Conservation (phyloP, 2,329 filamentous ascomycete species). For the Neofusicoccum parvum region DNA sequence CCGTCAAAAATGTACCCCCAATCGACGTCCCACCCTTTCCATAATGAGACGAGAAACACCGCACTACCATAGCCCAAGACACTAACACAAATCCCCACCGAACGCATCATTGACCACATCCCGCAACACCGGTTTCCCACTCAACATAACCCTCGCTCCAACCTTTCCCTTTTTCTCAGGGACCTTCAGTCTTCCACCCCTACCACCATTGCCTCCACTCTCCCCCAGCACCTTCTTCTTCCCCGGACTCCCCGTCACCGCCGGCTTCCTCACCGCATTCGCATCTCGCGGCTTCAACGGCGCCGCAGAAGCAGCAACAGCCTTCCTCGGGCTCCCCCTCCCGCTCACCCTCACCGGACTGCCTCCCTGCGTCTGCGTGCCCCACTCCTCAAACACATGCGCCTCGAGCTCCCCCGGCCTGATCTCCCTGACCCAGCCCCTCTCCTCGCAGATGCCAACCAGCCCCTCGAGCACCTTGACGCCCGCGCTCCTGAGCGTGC, state of each 20-base stretch:
- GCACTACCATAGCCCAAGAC: no score
- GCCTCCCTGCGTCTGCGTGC: conserved; percentile 23
- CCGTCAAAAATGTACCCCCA: no score
- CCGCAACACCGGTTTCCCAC: conserved; percentile 68
- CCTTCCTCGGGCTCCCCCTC: conserved; percentile 35
- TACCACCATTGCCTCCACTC: conserved; percentile 22
- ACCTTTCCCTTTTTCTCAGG: conserved; percentile 64
- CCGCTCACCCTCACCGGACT: not conserved
- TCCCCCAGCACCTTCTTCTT: conserved; percentile 25
- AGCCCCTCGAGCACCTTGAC: conserved; percentile 78
- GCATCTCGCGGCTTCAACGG: not conserved
- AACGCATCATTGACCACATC: conserved; percentile 73
- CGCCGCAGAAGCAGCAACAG: conserved; percentile 26
- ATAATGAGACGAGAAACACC: no score
- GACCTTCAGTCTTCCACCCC: conserved; percentile 40
- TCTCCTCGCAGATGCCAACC: conserved; percentile 73
- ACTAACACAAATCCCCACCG: not conserved
- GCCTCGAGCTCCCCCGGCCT: conserved; percentile 63
- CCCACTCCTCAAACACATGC: conserved; percentile 67
- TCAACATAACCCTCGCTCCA: conserved; percentile 59
- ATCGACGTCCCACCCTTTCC: no score
- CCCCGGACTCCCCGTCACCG: conserved; percentile 24
- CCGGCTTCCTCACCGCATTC: conserved; percentile 21
- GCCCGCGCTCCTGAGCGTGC: conserved; percentile 62
- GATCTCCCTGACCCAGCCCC: conserved; percentile 79